These are phyloP conservation scores for Bassia scoparia DNA, from an alignment of 148 eudicot genomes.

Conservation along the genomic window DNA sequence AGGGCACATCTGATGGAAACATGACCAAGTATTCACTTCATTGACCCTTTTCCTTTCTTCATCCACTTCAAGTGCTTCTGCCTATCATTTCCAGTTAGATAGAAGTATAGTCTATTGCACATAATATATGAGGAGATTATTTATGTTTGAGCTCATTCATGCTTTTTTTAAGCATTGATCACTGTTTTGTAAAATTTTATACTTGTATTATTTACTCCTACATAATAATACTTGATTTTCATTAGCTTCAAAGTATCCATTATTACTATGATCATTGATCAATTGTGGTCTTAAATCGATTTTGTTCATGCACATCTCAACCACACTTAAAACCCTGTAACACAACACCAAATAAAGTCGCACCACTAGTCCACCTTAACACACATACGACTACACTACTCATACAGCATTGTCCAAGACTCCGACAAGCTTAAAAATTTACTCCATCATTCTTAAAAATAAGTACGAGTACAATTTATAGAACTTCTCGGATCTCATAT, in stretches of 20 bases:
- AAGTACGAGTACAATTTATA: too few relatives aligned
- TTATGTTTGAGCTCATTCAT: not conserved
- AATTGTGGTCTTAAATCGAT: too few relatives aligned
- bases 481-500: too few relatives aligned
- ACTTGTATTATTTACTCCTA: not conserved
- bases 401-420: too few relatives aligned
- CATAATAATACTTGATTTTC: not conserved
- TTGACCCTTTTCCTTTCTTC: slow-evolving; percentile 17
- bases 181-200: not conserved
- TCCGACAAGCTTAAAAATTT: too few relatives aligned
- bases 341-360: too few relatives aligned
- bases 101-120: not conserved
- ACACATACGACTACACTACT: too few relatives aligned
- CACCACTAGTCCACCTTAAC: too few relatives aligned
- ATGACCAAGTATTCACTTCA: slow-evolving; percentile 12
- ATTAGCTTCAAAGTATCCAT: not conserved
- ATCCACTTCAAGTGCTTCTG: slow-evolving; percentile 19
- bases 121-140: not conserved
- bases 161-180: not conserved
- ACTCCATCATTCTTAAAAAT: too few relatives aligned
- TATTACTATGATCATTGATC: too few relatives aligned
- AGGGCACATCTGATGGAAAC: slow-evolving; percentile 22
- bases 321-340: too few relatives aligned
- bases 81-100: slow-evolving; percentile 1
- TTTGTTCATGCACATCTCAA: too few relatives aligned